Conservation (phyloP, 2,329 filamentous ascomycete genomes). For the Ophiosphaerella narmari region DNA sequence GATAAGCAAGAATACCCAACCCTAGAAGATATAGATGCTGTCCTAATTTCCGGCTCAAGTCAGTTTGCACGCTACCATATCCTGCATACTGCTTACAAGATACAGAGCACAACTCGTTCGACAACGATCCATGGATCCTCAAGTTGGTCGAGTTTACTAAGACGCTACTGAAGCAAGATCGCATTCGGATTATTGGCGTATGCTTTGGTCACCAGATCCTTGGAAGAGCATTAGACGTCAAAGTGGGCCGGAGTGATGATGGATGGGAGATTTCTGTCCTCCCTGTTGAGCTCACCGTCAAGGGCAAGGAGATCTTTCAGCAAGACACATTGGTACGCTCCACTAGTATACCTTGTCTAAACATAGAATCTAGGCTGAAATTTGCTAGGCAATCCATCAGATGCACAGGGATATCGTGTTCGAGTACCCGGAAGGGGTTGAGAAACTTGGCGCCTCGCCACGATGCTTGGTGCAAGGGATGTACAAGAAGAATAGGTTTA, state of each 20-base stretch:
- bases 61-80: slow-evolving; percentile 18
- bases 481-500: slow-evolving; percentile 67
- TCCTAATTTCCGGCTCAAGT: slow-evolving; percentile 78
- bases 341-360: slow-evolving; percentile 4
- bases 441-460: slow-evolving; percentile 67
- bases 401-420: slow-evolving; percentile 84
- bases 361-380: slow-evolving; percentile 1
- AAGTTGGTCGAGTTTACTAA: slow-evolving; percentile 71
- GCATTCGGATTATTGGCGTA: slow-evolving; percentile 74
- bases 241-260: slow-evolving; percentile 67
- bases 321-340: slow-evolving; percentile 62
- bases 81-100: slow-evolving; percentile 10
- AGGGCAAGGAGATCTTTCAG: slow-evolving; percentile 74
- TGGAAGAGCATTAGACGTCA: slow-evolving; percentile 69
- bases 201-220: slow-evolving; percentile 91
- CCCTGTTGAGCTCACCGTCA: slow-evolving; percentile 67
- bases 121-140: slow-evolving; percentile 75
- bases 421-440: slow-evolving; percentile 64
- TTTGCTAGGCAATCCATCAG: slow-evolving; percentile 70
- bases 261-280: slow-evolving; percentile 86
- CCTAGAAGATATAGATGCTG: slow-evolving; percentile 75
- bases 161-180: slow-evolving; percentile 62
- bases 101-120: slow-evolving; percentile 72
- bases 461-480: slow-evolving; percentile 79
- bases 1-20: slow-evolving; percentile 70